These are phyloP conservation scores for Hansenula lynferdii DNA, from an alignment of 1,139 yeast species.

Conservation along the genomic window DNA sequence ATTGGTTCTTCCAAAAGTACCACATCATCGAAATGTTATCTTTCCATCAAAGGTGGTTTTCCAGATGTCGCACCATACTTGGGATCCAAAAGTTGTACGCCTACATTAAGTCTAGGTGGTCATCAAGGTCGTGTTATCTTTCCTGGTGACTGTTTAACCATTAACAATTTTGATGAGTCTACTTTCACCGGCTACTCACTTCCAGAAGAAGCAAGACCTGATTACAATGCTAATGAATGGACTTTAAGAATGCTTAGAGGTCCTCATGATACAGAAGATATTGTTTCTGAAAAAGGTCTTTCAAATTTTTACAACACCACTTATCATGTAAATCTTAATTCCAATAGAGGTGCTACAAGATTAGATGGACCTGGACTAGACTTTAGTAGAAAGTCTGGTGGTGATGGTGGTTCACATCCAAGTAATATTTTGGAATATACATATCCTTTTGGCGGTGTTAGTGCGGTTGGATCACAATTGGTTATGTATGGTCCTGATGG, in stretches of 20 bases:
- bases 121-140: slow-evolving; percentile 33
- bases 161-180: slow-evolving; percentile 5
- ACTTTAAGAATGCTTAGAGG: slow-evolving; percentile 30
- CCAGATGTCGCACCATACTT: slow-evolving; percentile 32
- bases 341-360: slow-evolving; percentile 33
- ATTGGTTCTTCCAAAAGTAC: slow-evolving; percentile 28
- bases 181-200: slow-evolving; percentile 16
- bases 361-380: slow-evolving; percentile 31
- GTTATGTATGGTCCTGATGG: slow-evolving; percentile 34
- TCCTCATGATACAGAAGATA: slow-evolving; percentile 34
- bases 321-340: slow-evolving; percentile 30
- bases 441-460: slow-evolving; percentile 31
- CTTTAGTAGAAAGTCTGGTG: slow-evolving; percentile 28
- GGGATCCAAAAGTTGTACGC: slow-evolving; percentile 33
- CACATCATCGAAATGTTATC: slow-evolving; percentile 26
- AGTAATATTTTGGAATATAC: slow-evolving; percentile 32
- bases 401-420: slow-evolving; percentile 36
- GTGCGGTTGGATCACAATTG: slow-evolving; percentile 31
- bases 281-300: slow-evolving; percentile 27
- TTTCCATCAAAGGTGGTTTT: slow-evolving; percentile 32
- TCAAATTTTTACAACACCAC: slow-evolving; percentile 23
- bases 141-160: slow-evolving; percentile 30
- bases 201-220: slow-evolving; percentile 21
- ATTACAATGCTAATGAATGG: slow-evolving; percentile 21
- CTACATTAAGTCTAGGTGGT: slow-evolving; percentile 32